phyloP scores from a whole-genome alignment of 176 grass and related monocot genomes.

The Juncus inflexus region DNA sequence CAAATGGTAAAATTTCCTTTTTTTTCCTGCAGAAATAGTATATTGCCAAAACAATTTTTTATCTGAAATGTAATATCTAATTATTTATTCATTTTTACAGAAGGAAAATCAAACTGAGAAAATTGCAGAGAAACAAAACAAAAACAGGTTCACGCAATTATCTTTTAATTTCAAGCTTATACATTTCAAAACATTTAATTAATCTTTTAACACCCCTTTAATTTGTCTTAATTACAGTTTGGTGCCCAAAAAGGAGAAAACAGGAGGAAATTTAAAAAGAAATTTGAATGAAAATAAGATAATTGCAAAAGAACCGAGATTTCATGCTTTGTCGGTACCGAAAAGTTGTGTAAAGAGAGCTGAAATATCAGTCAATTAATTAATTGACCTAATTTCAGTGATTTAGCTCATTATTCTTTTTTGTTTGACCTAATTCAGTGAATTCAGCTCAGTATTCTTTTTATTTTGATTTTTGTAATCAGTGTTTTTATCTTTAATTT shows the following conservation, averaged over 20 bases:
- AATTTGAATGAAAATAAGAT: constrained; percentile 1
- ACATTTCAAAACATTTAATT: too few relatives aligned
- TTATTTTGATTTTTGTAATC: too few relatives aligned
- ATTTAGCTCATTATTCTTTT: not conserved
- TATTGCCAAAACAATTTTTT: not conserved
- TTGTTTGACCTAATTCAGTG: constrained; percentile 3
- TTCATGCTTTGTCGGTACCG: not conserved
- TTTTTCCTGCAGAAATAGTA: not conserved
- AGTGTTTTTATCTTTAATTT: too few relatives aligned
- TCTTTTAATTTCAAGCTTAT: too few relatives aligned
- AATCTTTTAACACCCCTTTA: too few relatives aligned
- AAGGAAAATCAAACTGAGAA: too few relatives aligned
- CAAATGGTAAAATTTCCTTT: constrained; percentile 8
- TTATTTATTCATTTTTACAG: not conserved
- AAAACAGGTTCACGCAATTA: too few relatives aligned
- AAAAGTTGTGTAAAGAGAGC: not conserved
- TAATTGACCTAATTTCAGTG: not conserved
- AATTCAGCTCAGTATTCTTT: not conserved
- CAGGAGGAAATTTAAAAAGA: not conserved
- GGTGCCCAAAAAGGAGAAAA: constrained; percentile 19
- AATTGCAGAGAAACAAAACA: too few relatives aligned
- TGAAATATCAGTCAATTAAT: too few relatives aligned
- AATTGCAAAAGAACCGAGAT: constrained; percentile 2
- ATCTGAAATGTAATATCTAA: not conserved
- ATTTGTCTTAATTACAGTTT: constrained; percentile 12